Evolutionary conservation across 1,139 yeast species (phyloP), one percentile per base, ranked within the genome.

Genomic region (Ogataea hybrid): DNA sequence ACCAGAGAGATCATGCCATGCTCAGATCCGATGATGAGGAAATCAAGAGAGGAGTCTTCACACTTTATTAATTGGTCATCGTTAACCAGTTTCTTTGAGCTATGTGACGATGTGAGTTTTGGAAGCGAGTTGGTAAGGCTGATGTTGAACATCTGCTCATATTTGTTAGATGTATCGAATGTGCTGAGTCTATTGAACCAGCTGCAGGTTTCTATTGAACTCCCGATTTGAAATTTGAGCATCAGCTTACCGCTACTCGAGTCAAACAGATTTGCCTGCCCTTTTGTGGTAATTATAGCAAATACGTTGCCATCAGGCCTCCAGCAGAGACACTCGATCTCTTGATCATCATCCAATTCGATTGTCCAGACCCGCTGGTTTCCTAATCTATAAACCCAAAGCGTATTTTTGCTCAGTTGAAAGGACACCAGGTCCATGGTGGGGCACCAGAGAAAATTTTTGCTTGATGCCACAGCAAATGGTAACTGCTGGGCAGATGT

Each of bases 351-450:
- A 11, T 48, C 49, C 14, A 52, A 28, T 31, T 56, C 56, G 5
- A 75, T 57, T 20, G 79, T 66, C 60, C 75, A 77, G n/a, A 76
- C 79, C 71, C 77, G 70, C 31, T 76, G 67, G 8, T 79, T 75
- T 50, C 68, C 74, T 39, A 65, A 61, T 52, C 79, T 70, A 32
- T 57, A 59, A 6, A 59, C 47, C 58, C 59, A 56, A 12, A 63
- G 36, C 2, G 58, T 55, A 12, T 48, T 49, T 11, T 54, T 52
- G 33, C 48, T 48, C 23, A 56, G 41, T 70, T 77, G 69, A 5
- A 74, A 63, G 5, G 77, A 69, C 17, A 76, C 53, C 17, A 77
- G 62, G 50, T 76, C 76, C 68, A 77, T 70, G 7, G 70, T 64
- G 2, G 82, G 82, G 55, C 79, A 77, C 67, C 79, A 68, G 37